These are phyloP conservation scores for Phytophthora chlamydospora DNA, from an alignment of 352 stramenopile species.

Conservation along the genomic window DNA sequence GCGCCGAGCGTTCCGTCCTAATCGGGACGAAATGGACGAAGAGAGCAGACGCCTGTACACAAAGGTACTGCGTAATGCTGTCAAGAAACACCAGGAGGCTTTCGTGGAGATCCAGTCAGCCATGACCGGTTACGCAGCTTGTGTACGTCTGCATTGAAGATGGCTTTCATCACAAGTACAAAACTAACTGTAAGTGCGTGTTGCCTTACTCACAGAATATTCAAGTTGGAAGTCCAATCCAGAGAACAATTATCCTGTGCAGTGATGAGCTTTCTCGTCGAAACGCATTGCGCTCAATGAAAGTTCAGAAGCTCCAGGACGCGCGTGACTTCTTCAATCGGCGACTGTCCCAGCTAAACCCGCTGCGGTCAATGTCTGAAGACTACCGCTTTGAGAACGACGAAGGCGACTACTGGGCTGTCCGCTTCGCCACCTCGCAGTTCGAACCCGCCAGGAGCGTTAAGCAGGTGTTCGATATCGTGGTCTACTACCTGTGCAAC, in stretches of 20 bases:
- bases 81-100: conserved; percentile 35
- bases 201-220: no score
- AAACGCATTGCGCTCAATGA: conserved; percentile 19
- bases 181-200: background rate
- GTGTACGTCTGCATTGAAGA: conserved; percentile 21
- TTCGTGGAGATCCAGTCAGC: conserved; percentile 37
- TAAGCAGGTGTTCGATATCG: conserved; percentile 43
- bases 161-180: background rate
- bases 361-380: conserved; percentile 33
- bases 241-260: conserved; percentile 28
- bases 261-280: conserved; percentile 23
- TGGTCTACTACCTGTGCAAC: conserved; percentile 44
- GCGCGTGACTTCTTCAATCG: conserved; percentile 23
- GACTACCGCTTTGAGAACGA: conserved; percentile 40
- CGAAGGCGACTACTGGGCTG: conserved; percentile 33
- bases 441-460: conserved; percentile 32
- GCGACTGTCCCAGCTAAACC: conserved; percentile 26
- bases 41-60: conserved; percentile 20
- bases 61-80: conserved; percentile 34
- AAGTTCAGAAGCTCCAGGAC: conserved; percentile 28
- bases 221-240: conserved; percentile 37
- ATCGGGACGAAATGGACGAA: conserved; percentile 10
- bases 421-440: conserved; percentile 34
- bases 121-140: conserved; percentile 35
- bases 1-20: conserved; percentile 22